Evolutionary conservation across 495 filamentous ascomycete species (phyloP).

Genomic region (Penicillium ucsense): DNA sequence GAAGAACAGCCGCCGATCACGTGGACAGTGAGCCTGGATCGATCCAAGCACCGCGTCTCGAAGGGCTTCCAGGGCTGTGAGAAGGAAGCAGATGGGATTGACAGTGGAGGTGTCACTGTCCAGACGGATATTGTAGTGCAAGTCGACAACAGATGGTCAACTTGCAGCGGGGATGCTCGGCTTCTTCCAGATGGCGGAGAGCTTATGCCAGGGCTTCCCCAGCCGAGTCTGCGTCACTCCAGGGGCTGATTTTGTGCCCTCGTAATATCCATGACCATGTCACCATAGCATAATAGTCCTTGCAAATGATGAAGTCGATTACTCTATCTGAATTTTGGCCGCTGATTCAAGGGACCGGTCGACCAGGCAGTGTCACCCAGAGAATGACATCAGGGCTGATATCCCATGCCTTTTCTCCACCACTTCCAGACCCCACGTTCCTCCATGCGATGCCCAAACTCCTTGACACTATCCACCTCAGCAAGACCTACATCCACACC

Average conservation of each 20-base stretch:
- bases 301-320: neutral
- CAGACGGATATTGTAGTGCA: constrained; percentile 25
- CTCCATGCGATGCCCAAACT: constrained; percentile 36
- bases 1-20: constrained; percentile 7
- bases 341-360: no score
- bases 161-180: constrained; percentile 10
- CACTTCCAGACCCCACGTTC: constrained; percentile 33
- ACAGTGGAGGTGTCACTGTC: constrained; percentile 16
- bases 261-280: no score
- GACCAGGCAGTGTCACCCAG: no score
- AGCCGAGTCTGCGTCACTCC: no score
- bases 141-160: constrained; percentile 17
- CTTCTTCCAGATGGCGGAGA: constrained; percentile 11
- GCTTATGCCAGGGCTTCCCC: neutral
- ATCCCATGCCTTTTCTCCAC: constrained; percentile 45
- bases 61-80: constrained; percentile 1
- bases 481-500: constrained; percentile 11
- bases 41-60: constrained; percentile 10
- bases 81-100: constrained; percentile 6
- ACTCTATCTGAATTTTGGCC: neutral
- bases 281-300: no score
- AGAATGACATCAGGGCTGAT: constrained; percentile 12
- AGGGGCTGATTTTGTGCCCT: no score
- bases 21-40: constrained; percentile 9
- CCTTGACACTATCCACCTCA: constrained; percentile 36